Evolutionary conservation across 257 asterid genomes (phyloP).

Genomic region (Oldenlandia corymbosa): DNA sequence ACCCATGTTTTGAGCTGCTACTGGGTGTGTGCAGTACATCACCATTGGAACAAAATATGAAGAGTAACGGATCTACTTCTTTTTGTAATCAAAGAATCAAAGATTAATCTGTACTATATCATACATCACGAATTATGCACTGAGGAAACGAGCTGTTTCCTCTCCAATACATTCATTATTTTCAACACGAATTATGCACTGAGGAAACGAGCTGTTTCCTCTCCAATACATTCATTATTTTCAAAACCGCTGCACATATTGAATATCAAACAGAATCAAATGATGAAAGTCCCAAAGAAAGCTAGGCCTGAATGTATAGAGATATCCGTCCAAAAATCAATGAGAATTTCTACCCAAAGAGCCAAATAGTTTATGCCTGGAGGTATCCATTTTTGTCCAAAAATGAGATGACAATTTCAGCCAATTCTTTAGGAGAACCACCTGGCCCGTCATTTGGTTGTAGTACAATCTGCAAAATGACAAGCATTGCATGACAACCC

Average conservation of each 20-base stretch:
- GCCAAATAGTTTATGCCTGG: slow-evolving; percentile 38
- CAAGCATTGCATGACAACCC: slow-evolving; percentile 6
- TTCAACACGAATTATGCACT: slow-evolving; percentile 2
- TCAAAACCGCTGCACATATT: background rate
- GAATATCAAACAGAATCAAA: too few relatives aligned
- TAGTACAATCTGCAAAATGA: slow-evolving; percentile 61
- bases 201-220: slow-evolving; percentile 18
- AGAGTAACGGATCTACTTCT: background rate
- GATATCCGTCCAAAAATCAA: too few relatives aligned
- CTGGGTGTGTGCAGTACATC: too few relatives aligned
- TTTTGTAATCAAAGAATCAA: background rate
- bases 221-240: background rate
- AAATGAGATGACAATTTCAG: slow-evolving; percentile 59
- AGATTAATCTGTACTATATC: slow-evolving; percentile 4
- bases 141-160: slow-evolving; percentile 18
- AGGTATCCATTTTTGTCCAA: slow-evolving; percentile 73
- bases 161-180: background rate
- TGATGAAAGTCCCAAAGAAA: too few relatives aligned
- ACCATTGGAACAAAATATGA: too few relatives aligned
- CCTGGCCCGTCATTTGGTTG: slow-evolving; percentile 49
- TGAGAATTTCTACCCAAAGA: too few relatives aligned
- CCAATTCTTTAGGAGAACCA: slow-evolving; percentile 63
- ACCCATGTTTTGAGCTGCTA: too few relatives aligned
- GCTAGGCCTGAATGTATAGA: too few relatives aligned
- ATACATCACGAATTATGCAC: slow-evolving; percentile 5